Evolutionary conservation across 257 asterid genomes (phyloP).

Genomic region (Solanum etuberosum): DNA sequence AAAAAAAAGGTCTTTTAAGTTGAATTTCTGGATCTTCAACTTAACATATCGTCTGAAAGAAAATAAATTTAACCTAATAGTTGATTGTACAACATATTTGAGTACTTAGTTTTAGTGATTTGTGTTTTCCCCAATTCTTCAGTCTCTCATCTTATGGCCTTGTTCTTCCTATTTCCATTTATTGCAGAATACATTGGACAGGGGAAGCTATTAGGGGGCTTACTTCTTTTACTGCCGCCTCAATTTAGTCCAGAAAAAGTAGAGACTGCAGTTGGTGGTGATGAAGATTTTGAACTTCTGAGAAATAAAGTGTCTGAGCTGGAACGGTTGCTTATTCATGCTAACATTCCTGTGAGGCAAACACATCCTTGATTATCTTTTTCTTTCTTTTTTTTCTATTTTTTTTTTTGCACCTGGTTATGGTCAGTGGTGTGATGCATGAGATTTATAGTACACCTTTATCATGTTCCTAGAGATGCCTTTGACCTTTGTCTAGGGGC

Average conservation of each 20-base stretch:
- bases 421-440: neutral
- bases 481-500: neutral
- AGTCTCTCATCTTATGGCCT: neutral
- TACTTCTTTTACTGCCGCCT: conserved; percentile 74
- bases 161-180: neutral
- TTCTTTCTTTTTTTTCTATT: neutral
- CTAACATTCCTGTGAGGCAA: conserved; percentile 75
- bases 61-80: neutral
- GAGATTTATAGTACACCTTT: neutral
- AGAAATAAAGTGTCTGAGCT: conserved; percentile 45
- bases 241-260: conserved; percentile 40
- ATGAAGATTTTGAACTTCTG: conserved; percentile 15
- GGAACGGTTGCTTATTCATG: conserved; percentile 59
- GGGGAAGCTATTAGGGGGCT: conserved; percentile 74
- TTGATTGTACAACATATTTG: neutral
- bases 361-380: neutral
- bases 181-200: conserved; percentile 78
- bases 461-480: neutral
- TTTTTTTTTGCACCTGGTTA: neutral
- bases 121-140: neutral
- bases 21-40: neutral
- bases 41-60: neutral
- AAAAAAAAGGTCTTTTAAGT: neutral
- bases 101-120: neutral
- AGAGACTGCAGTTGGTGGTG: conserved; percentile 29